Base-by-base conservation (phyloP, 257 asterid genomes). In the Fraxinus anomala region DNA sequence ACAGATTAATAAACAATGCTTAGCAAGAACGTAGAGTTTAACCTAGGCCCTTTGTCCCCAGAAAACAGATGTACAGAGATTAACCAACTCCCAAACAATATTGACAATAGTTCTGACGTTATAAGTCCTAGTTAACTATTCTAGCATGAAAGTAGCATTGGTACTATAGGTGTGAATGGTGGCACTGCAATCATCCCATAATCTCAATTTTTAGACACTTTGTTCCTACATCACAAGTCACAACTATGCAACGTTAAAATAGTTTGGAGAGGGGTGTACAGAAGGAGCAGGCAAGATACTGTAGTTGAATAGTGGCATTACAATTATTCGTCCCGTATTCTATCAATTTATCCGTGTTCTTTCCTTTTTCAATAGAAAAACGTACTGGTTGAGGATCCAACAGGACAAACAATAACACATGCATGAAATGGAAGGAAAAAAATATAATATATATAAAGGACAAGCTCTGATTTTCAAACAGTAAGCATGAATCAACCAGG, bases 381-480 rank as follows among this genome's bases (percentile, higher is more conserved):
- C 5, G 17, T 2, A 12, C 9, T 44, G 44, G 42, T 70, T 65
- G 73, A 76, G 72, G 73, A 73, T 40, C 79, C 56, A 72, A 47
- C 76, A 24, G 33, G 56, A 47, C 16, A 34, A 39, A 65, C 24
- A 68, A 23, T 70, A 72, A 73, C 77, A 73, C 13, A 34, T 28
- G 56, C 54, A 3, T 31, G 34, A 31, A 31, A 31, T 31, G 34
- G 34, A 31, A 31, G 34, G 34, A 31, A 31, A 31, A 31, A 31
- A 30, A 30, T 30, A 30, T 30, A 30, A 3, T 3, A 31, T 31
- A 31, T 31, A 31, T 31, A 3, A 47, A 69, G 56, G 56, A 24
- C 65, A 47, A 67, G 39, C 31, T 63, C 66, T 36, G 72, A 51
- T 51, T 33, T 28, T 37, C 12, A 47, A 68, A 76, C 65, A 74